Base-by-base conservation (phyloP, 2,329 filamentous ascomycete species). In the Proliferodiscus dingleyae region DNA sequence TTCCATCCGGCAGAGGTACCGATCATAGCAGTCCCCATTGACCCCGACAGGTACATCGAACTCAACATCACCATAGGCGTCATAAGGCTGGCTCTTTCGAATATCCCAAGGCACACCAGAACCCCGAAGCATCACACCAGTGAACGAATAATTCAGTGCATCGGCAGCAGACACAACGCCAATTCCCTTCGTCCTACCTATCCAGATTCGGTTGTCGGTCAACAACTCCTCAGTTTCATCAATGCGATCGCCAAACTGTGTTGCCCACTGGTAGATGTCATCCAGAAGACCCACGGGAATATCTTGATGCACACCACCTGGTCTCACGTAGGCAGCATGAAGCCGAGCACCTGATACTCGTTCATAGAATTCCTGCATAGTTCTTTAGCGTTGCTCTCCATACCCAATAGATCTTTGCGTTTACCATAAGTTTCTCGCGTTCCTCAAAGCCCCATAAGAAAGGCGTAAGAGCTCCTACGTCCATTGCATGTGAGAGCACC, bases 381-480 rank as follows among this genome's bases (percentile, higher is more conserved):
- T 32, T 51, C 4, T 13, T 60, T 54, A 57, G 47, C 44, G 37
- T 45, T 38, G 46, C 11, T 24, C 41, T 40, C 42, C 43, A 57
- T 32, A n/a, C 16, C 44, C 49, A 45, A 38, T 41, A 42, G 15
- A 47, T 36, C 46, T 40, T 40, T 45, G 43, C 33, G 64, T 80
- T 66, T 76, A 96, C 91, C 94, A 98, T 98, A 49, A 98, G 78
- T 79, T 98, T 98, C 75, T 98, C 93, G 78, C 93, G 87, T 75
- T 98, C 93, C 72, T 98, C 93, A 68, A 98, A 98, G 51, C 93
- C 93, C 93, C 93, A 98, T 73, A 98, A 70, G 80, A 98, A 98
- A 59, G 93, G 93, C 47, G 93, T 98, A 67, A 98, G 71, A 57
- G 93, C 93, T 72, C 93, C 93, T 66, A 98, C 93, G 69, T 98